Evolutionary conservation across 1,139 yeast genomes (phyloP), one percentile per base, ranked within the genome.

Genomic region (Kodamaea plutei): DNA sequence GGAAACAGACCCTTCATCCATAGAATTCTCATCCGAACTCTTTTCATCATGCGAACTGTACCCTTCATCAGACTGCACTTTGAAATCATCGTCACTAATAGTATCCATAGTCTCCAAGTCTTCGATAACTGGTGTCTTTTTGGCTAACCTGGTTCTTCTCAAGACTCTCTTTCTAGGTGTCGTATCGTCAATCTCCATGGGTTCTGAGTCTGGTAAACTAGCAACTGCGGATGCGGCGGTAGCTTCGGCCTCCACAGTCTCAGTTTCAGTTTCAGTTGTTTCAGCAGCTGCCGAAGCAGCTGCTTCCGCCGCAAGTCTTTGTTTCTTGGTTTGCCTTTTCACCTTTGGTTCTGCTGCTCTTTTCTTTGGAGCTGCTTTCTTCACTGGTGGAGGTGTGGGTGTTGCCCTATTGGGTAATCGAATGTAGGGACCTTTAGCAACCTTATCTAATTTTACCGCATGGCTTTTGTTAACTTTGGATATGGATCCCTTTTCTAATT

Each of bases 371-470:
- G 9, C 15, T 11, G 10, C 9, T 15, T 25, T 31, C 13, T 17
- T 22, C 8, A 21, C 8, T n/a, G 20, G 18, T 20, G 6, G 15
- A 4, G 26, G 25, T 3, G 32, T 33, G 11, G 31, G 20, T 8
- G 15, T 5, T 4, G 15, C 25, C 16, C 42, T 29, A 23, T 42
- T 52, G 29, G 40, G 47, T n/a, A 37, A 29, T n/a, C 33, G 34
- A 8, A 50, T 35, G 15, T 56, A 40, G 3, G 47, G 35, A 2
- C 55, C 56, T 9, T 34, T 39, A 0, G 64, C 55, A 2, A 50
- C 42, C 24, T 54, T 60, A 2, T 61, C 64, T 11, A 57, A 36
- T 2, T 58, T 40, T 4, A 37, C 33, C 26, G 38, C 39, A 15
- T 45, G 34, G 20, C 47, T 43, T 30, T 41, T 45, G 28, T 61